phyloP scores from a whole-genome alignment of 768 basidiomycete species.

The Filobasidium wieringae region DNA sequence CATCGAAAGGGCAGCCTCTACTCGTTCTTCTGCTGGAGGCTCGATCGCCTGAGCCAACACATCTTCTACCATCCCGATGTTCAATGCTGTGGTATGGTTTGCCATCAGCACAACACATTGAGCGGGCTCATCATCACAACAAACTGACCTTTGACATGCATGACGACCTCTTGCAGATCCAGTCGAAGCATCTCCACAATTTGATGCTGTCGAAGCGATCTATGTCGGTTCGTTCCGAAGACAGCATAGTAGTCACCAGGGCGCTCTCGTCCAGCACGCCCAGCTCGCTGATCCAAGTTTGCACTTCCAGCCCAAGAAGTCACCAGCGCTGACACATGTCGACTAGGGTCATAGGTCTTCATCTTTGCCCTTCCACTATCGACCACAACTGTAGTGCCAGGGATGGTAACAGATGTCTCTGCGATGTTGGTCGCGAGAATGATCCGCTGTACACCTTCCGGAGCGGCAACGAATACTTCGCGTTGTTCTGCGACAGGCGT shows the following conservation, averaged over 20 bases:
- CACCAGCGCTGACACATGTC: slow-evolving; percentile 77
- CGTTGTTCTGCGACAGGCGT: slow-evolving; percentile 83
- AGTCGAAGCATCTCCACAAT: slow-evolving; percentile 90
- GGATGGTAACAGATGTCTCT: slow-evolving; percentile 89
- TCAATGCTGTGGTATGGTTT: slow-evolving; percentile 47
- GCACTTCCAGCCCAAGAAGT: slow-evolving; percentile 84
- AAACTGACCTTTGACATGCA: slow-evolving; percentile 65
- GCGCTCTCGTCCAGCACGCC: slow-evolving; percentile 82
- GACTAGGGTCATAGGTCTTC: slow-evolving; percentile 67
- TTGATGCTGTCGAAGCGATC: slow-evolving; percentile 61
- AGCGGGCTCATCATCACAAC: not conserved
- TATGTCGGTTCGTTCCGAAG: slow-evolving; percentile 53
- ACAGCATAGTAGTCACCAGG: slow-evolving; percentile 85
- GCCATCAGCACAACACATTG: not conserved
- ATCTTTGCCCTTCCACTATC: slow-evolving; percentile 83
- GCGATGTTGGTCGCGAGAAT: slow-evolving; percentile 92
- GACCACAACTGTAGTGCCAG: slow-evolving; percentile 86
- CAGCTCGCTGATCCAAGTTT: slow-evolving; percentile 81
- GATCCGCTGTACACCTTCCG: slow-evolving; percentile 63
- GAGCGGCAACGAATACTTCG: slow-evolving; percentile 72
- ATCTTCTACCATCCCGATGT: slow-evolving; percentile 77
- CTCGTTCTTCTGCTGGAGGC: slow-evolving; percentile 65
- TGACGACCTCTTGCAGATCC: slow-evolving; percentile 80
- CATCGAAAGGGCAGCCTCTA: slow-evolving; percentile 63
- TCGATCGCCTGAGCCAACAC: slow-evolving; percentile 77